Evolutionary conservation across 768 basidiomycete species (phyloP).

Genomic region (Rossbeevera mucosa): DNA sequence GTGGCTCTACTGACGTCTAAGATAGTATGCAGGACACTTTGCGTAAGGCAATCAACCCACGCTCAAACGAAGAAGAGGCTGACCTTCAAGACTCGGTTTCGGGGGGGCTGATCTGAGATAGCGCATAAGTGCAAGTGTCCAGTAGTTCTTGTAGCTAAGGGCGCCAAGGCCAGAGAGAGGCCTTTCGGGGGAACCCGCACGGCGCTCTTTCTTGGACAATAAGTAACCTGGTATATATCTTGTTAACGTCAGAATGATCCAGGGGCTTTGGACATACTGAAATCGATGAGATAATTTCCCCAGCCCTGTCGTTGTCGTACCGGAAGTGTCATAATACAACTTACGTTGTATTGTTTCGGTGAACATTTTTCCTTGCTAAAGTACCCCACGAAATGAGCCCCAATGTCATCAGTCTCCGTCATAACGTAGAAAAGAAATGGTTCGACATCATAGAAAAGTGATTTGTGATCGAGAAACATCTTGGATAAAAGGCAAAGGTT

Average conservation of each 20-base stretch:
- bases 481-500: conserved; percentile 96
- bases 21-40: conserved; percentile 19
- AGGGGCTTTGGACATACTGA: conserved; percentile 54
- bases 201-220: conserved; percentile 89
- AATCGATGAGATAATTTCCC: conserved; percentile 96
- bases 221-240: conserved; percentile 69
- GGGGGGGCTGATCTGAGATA: conserved; percentile 62
- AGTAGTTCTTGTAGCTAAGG: conserved; percentile 92
- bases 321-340: conserved; percentile 99
- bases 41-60: conserved; percentile 13
- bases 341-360: conserved; percentile 93
- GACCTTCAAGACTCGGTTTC: conserved; percentile 72
- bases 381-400: conserved; percentile 94
- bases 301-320: conserved; percentile 92
- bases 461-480: conserved; percentile 99
- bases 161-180: conserved; percentile 91
- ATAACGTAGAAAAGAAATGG: conserved; percentile 99
- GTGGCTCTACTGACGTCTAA: conserved; percentile 82
- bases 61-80: conserved; percentile 19
- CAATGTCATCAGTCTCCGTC: conserved; percentile 84
- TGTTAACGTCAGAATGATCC: conserved; percentile 2
- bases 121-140: conserved; percentile 84
- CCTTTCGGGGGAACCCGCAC: conserved; percentile 91
- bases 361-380: conserved; percentile 99
- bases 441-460: conserved; percentile 98